Base-by-base conservation (phyloP, 768 basidiomycete genomes). In the Gymnopilus junonius region DNA sequence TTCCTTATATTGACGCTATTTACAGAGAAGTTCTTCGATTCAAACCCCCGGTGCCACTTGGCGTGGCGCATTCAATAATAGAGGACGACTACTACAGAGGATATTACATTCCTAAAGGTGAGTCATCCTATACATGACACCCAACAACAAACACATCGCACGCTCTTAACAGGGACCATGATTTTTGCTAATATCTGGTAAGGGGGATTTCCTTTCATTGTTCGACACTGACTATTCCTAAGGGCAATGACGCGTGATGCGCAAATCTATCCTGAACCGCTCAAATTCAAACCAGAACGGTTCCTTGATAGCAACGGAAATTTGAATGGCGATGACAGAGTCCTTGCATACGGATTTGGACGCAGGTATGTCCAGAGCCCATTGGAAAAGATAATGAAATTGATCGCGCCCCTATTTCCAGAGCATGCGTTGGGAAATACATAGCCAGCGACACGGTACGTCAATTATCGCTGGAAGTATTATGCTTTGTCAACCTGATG, bases 241-340 rank as follows among this genome's bases (percentile, higher is more conserved):
- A 62, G 65, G 65, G 62, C 61, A 34, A 65, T 63, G 58, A 56
- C 70, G 59, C 76, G 75, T 34, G 75, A 79, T 59, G 71, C 75
- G 21, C 67, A 69, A 4, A 57, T 74, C 3, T 80, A 76, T 53
- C 72, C 73, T 1, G 72, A 78, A 35, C 76, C 78, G 2, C 64
- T 73, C 20, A 65, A 43, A 8, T 80, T 81, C 63, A 65, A 75
- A 21, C 71, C 76, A 1, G 70, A 69, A 14, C 71, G 80, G 8
- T 71, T 69, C 55, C 55, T 76, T 23, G 65, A 68, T 5, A 61
- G 67, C 15, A 67, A 60, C 14, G 72, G 69, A 31, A 23, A 55
- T 4, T n/a, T 64, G 23, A 43, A 63, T 62, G 71, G 55, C 55
- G 62, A 39, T 56, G 74, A 59, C 65, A 71, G n/a, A 54, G 53